Evolutionary conservation across 192 early-diverging fungal species (phyloP).

Genomic region (Linnemannia schmuckeri): DNA sequence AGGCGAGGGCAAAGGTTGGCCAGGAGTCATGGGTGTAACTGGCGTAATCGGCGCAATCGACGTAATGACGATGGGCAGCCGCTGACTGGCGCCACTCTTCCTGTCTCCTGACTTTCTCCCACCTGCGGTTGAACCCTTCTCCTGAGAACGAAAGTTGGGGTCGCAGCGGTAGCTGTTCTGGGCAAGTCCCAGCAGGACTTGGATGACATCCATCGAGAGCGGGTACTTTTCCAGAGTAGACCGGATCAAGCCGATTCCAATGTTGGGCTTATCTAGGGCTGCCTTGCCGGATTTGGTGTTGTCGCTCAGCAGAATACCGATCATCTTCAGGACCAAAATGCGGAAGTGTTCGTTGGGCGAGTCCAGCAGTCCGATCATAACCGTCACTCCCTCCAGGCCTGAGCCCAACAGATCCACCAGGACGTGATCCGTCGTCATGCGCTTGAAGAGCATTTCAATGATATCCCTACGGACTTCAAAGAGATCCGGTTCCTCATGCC

Average conservation of each 20-base stretch:
- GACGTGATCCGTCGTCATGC: slow-evolving; percentile 49
- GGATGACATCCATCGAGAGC: slow-evolving; percentile 58
- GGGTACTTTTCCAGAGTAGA: slow-evolving; percentile 47
- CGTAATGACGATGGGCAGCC: neutral
- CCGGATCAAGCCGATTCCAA: slow-evolving; percentile 47
- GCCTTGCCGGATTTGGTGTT: slow-evolving; percentile 56
- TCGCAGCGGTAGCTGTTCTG: slow-evolving; percentile 56
- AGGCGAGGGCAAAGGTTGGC: neutral
- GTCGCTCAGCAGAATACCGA: slow-evolving; percentile 56
- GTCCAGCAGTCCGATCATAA: slow-evolving; percentile 50
- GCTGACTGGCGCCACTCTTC: neutral
- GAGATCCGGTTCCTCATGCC: slow-evolving; percentile 34
- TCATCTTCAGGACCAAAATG: slow-evolving; percentile 57
- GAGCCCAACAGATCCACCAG: slow-evolving; percentile 53
- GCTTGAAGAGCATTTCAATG: slow-evolving; percentile 56
- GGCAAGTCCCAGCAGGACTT: slow-evolving; percentile 52
- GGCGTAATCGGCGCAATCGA: neutral
- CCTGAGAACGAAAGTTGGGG: slow-evolving; percentile 39
- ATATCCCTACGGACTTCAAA: slow-evolving; percentile 56
- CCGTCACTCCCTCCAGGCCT: slow-evolving; percentile 53
- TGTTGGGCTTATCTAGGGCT: slow-evolving; percentile 49
- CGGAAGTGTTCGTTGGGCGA: slow-evolving; percentile 57
- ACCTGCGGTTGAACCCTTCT: slow-evolving; percentile 7
- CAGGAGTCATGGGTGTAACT: neutral
- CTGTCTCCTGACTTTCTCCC: slow-evolving; percentile 20